Base-by-base conservation (phyloP, 1,284 basidiomycete genomes). In the Ustilago curta region DNA sequence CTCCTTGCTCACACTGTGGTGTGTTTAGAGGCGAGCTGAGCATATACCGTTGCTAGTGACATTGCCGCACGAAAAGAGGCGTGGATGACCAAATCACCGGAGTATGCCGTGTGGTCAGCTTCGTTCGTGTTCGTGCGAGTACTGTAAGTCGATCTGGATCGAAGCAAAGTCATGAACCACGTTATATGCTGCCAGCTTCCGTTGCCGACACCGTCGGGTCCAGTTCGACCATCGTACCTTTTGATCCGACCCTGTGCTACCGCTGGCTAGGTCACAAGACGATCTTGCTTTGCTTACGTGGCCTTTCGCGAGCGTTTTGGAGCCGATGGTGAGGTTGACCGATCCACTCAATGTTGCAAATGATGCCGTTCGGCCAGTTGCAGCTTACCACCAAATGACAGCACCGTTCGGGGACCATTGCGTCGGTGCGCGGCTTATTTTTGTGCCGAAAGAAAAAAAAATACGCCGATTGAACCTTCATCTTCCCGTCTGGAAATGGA, bases 311-410 rank as follows among this genome's bases (percentile, higher is more conserved):
- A 4, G 9, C 27, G 8, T 2, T 14, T 21, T 23, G 3, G 27
- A 43, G 40, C 52, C 52, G 52, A 53, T 18, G 16, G 5, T 43
- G 6, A 43, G n/a, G 39, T 53, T 53, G 52, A 53, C 52, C 52
- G 52, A 31, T 9, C 52, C 52, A 12, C 39, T 39, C 27, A 16
- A 53, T 43, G 40, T 21, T 25, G 19, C 14, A 23, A 23, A 11
- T n/a, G 25, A 45, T 44, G 42, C 21, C 35, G 18, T 21, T 8
- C 32, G 18, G 48, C 2, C n/a, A 19, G 45, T 8, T 32, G 18
- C 9, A 31, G 47, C 47, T 49, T 19, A 31, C 29, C 29, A 21
- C 12, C 47, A 3, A 14, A 45, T 27, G 44, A 45, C 44, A 25
- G 27, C 11, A 25, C 44, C 44, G 48, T 16, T 23, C 31, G 23